A percentile compares a stretch with the other conserved stretches of the same genome.
phyloP scores from a whole-genome alignment of 2,329 filamentous ascomycete species.

The Trichoderma harzianum region DNA sequence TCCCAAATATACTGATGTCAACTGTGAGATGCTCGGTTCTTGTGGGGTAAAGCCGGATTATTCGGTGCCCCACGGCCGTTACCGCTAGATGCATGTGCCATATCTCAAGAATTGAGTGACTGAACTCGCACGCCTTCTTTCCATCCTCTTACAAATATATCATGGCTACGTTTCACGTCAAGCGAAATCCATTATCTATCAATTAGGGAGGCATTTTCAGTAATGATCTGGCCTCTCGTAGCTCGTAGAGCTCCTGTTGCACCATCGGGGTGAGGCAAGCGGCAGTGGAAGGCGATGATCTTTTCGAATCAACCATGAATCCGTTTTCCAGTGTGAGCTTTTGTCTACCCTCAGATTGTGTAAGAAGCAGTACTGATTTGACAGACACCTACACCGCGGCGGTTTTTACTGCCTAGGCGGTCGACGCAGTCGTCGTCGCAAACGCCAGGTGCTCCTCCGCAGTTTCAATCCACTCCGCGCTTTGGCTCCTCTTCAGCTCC shows the following conservation, averaged over 20 bases:
- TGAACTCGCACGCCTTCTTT: background rate
- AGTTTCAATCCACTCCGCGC: constrained; percentile 39
- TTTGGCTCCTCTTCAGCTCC: constrained; percentile 35
- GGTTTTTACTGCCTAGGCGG: constrained; percentile 38
- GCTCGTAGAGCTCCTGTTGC: background rate
- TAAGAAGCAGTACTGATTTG: background rate
- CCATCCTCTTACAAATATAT: background rate
- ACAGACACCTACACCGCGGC: constrained; percentile 39
- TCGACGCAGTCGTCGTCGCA: constrained; percentile 33
- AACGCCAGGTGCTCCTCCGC: constrained; percentile 30
- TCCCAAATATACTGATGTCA: background rate
- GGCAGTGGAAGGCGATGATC: background rate
- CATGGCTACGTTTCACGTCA: background rate
- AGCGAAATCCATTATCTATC: background rate
- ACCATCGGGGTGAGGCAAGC: constrained; percentile 2
- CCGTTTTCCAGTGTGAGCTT: constrained; percentile 17
- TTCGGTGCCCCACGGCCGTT: background rate
- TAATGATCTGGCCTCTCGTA: background rate
- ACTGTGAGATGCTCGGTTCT: background rate
- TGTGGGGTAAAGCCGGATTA: background rate
- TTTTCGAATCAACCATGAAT: constrained; percentile 8
- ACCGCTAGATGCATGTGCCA: background rate
- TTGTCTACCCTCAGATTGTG: too few species aligned
- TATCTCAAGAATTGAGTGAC: background rate
- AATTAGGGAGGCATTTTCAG: background rate